Percentiles rank a stretch among this genome's conserved stretches.
Conservation (phyloP, 2,329 filamentous ascomycete species). For the Sphaceloma murrayae region DNA sequence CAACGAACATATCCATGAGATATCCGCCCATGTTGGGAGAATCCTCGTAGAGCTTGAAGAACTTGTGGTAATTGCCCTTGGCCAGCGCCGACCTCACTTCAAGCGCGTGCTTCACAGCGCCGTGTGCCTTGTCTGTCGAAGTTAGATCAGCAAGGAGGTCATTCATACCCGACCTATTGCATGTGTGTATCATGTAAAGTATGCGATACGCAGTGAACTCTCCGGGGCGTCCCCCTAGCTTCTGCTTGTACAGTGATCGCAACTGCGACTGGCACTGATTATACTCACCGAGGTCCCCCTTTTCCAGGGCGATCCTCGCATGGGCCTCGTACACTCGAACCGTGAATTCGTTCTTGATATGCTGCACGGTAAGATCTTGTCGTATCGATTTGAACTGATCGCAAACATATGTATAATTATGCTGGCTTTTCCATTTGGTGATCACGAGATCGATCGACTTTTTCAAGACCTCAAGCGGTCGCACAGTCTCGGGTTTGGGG, state of each 20-base stretch:
- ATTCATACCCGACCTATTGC: constrained; percentile 96
- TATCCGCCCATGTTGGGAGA: constrained; percentile 96
- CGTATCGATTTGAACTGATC: constrained; percentile 98
- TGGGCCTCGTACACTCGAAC: constrained; percentile 96
- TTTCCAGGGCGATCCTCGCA: constrained; percentile 92
- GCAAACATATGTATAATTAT: constrained; percentile 95
- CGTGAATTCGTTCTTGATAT: constrained; percentile 92
- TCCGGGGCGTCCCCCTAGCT: constrained; percentile 77
- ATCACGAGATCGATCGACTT: constrained; percentile 82
- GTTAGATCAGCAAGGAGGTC: constrained; percentile 99
- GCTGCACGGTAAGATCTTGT: constrained; percentile 95
- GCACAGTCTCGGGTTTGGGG: constrained; percentile 79
- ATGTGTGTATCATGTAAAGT: constrained; percentile 97
- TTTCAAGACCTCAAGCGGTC: constrained; percentile 68
- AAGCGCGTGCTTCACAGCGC: constrained; percentile 79
- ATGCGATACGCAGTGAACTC: constrained; percentile 99
- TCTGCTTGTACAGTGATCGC: constrained; percentile 78
- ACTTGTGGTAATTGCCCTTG: constrained; percentile 91
- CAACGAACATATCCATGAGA: constrained; percentile 98
- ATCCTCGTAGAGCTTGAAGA: constrained; percentile 91
- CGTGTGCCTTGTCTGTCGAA: constrained; percentile 81
- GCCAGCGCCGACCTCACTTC: constrained; percentile 85
- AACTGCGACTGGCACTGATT: constrained; percentile 99
- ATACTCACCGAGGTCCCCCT: constrained; percentile 99
- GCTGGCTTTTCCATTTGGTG: constrained; percentile 87